Evolutionary conservation across 2,329 filamentous ascomycete species (phyloP).

Genomic region (Hypoxylon sp.): DNA sequence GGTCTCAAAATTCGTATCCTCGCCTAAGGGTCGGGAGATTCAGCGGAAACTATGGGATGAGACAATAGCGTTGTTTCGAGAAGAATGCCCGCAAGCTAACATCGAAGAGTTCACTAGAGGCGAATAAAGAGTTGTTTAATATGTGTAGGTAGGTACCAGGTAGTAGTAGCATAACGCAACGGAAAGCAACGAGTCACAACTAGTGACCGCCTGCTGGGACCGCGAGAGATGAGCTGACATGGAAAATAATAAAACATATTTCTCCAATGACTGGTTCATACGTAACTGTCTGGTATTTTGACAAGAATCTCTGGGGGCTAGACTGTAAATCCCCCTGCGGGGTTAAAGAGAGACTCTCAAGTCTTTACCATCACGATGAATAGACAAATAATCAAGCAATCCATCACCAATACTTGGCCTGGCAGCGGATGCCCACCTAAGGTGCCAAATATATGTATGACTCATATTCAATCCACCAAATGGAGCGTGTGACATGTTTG

Average conservation of each 20-base stretch:
- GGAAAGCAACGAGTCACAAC: neutral
- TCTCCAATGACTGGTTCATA: too few species aligned
- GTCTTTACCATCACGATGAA: neutral
- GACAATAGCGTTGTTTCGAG: constrained; percentile 32
- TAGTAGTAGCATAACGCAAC: neutral
- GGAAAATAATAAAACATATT: too few species aligned
- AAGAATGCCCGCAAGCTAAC: constrained; percentile 25
- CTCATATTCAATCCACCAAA: neutral
- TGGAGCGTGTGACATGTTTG: neutral
- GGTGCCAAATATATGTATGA: neutral
- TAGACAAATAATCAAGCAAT: neutral
- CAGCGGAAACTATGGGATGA: constrained; percentile 40
- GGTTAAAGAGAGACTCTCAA: neutral
- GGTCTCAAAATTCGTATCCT: constrained; percentile 27
- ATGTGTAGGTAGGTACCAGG: too few species aligned
- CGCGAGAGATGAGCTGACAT: too few species aligned
- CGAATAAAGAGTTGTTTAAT: neutral
- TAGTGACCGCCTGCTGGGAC: neutral
- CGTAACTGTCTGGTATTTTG: neutral
- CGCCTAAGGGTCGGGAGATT: constrained; percentile 20
- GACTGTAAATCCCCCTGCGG: neutral
- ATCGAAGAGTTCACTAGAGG: constrained; percentile 28
- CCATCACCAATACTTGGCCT: neutral
- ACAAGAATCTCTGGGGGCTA: neutral
- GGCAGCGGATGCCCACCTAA: too few species aligned